phyloP scores from a whole-genome alignment of 331 rosid genomes.

The Spiraea crenata region DNA sequence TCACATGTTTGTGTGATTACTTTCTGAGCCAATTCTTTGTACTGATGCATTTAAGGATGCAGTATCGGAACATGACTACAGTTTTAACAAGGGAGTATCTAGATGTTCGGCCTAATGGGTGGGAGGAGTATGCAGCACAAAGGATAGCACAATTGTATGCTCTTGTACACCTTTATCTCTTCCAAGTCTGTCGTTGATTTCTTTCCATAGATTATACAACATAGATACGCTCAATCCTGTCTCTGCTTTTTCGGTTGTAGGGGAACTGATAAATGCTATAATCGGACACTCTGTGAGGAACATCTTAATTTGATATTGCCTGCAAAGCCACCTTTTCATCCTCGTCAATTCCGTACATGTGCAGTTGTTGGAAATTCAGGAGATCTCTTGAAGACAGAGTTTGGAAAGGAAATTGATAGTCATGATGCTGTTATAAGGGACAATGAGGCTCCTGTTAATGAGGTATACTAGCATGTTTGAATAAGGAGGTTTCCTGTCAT shows the following conservation, averaged over 20 bases:
- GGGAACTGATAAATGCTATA: constrained; percentile 72
- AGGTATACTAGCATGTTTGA: constrained; percentile 43
- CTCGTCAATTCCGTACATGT: constrained; percentile 73
- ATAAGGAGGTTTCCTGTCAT: constrained; percentile 1
- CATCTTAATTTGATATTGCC: constrained; percentile 81
- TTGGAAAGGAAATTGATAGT: constrained; percentile 81
- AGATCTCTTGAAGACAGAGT: constrained; percentile 82
- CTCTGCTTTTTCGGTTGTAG: constrained; percentile 34
- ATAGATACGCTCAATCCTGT: constrained; percentile 6
- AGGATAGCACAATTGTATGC: constrained; percentile 92
- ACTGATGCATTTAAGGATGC: constrained; percentile 40
- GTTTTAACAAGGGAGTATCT: constrained; percentile 92
- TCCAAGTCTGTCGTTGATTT: constrained; percentile 10
- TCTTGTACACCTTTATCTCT: constrained; percentile 9
- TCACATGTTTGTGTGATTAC: neutral
- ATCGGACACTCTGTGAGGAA: constrained; percentile 83
- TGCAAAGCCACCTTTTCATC: constrained; percentile 85
- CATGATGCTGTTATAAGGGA: constrained; percentile 95
- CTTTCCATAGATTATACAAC: constrained; percentile 8
- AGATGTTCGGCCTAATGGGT: constrained; percentile 83
- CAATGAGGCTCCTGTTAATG: constrained; percentile 96
- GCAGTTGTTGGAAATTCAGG: constrained; percentile 99
- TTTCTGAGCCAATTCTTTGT: constrained; percentile 7
- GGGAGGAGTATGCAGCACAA: constrained; percentile 82
- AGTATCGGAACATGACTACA: constrained; percentile 98